Evolutionary conservation across 176 grass and related monocot genomes (phyloP).

Genomic region (Rhynchospora breviuscula): DNA sequence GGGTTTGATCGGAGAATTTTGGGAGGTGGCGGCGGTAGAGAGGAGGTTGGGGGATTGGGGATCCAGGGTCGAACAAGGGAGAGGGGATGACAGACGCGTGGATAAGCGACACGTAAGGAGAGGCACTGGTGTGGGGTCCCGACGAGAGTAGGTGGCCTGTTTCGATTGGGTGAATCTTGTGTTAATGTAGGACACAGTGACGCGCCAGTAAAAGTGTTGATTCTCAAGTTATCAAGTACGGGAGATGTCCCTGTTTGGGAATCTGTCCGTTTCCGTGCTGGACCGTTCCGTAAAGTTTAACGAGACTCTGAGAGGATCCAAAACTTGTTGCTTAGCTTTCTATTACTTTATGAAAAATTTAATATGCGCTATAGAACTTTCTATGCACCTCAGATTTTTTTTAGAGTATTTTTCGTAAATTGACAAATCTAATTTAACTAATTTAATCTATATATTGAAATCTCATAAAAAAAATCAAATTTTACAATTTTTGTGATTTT

Average conservation of each 20-base stretch:
- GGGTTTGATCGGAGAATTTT: background rate
- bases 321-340: no score
- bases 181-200: constrained; percentile 7
- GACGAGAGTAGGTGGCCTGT: background rate
- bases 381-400: no score
- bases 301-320: no score
- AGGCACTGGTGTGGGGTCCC: background rate
- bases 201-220: background rate
- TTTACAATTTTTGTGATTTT: no score
- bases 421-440: no score
- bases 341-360: no score
- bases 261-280: no score
- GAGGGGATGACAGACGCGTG: constrained; percentile 4
- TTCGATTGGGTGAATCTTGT: background rate
- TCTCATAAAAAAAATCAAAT: no score
- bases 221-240: background rate
- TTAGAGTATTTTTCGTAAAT: no score
- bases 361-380: no score
- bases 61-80: constrained; percentile 26
- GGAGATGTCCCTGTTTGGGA: background rate
- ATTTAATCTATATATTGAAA: no score
- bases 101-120: constrained; percentile 25
- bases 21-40: background rate
- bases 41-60: constrained; percentile 13
- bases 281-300: no score